These are phyloP conservation scores for Metschnikowia kunwiensis DNA, from an alignment of 805 yeast genomes.

Conservation along the genomic window DNA sequence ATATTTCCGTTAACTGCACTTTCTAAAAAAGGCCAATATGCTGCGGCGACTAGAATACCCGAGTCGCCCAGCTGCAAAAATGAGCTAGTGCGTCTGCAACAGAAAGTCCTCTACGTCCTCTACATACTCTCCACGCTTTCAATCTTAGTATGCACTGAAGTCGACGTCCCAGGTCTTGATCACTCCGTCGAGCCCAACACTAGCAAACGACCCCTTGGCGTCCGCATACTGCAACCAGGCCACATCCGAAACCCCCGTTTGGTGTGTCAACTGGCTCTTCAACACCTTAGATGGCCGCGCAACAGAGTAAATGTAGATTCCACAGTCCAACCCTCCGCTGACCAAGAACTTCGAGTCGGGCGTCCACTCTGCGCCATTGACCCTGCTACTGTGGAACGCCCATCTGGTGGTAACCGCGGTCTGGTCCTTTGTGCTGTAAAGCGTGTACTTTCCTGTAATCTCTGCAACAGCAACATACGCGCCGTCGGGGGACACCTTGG, in stretches of 20 bases:
- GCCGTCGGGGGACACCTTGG: constrained; percentile 70
- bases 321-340: constrained; percentile 82
- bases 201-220: constrained; percentile 43
- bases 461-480: constrained; percentile 80
- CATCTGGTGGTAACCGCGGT: constrained; percentile 78
- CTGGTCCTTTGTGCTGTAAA: constrained; percentile 56
- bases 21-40: no score
- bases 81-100: no score
- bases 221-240: constrained; percentile 56
- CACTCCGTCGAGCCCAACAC: constrained; percentile 79
- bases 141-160: constrained; percentile 18
- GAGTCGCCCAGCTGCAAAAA: no score
- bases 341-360: constrained; percentile 67
- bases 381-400: constrained; percentile 90
- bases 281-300: constrained; percentile 72
- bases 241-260: constrained; percentile 77
- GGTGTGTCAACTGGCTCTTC: constrained; percentile 77
- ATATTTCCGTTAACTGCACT: no score
- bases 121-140: no score
- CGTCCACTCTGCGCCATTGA: constrained; percentile 78
- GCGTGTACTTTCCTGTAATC: constrained; percentile 76
- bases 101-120: no score
- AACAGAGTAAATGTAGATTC: constrained; percentile 75
- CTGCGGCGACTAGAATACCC: no score
- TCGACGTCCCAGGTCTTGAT: constrained; percentile 68